Base-by-base conservation (phyloP, 225 moss, liverwort and hornwort species). In the Pseudoscleropodium purum region DNA sequence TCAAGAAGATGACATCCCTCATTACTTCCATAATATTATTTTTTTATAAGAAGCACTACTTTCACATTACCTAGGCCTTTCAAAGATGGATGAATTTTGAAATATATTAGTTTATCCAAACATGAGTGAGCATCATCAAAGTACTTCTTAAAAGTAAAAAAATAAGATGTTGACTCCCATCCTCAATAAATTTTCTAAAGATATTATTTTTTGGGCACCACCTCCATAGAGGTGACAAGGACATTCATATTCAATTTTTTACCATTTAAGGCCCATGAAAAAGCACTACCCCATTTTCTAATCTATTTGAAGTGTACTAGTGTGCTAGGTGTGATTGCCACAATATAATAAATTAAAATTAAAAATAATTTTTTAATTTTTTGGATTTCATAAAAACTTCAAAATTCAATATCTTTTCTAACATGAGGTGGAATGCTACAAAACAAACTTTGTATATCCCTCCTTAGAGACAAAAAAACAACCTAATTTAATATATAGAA, bases 201-300 rank as follows among this genome's bases (percentile, higher is more conserved):
- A 47, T 33, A 49, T 20, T 49, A 49, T 19, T 7, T 75, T 24
- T 17, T 11, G 3, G 4, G 5, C 20, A 75, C 31, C 4, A 49
- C 11, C 11, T 76, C 8, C 1, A 0, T 2, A 51, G 1, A 76
- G 8, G 13, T 34, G 8, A 51, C 5, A 34, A 52, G 3, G 6
- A 45, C 5, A 52, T 52, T 76, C 8, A 34, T 51, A 14, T 51
- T 49, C 4, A 47, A 11, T 49, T 3, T 75, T 47, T 75, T 33
- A 17, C 5, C n/a, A n/a, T n/a, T n/a, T n/a, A 34, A 4, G 9
- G 5, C 34, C 34, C 10, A 65, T 64, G 31, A 30, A 64, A 31
- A 64, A 64, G 33, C 17, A 64, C 4, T 64, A 2, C 3, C 21
- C 37, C 36, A 37, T 37, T 37, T 11, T 36, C 11, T 5, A 11